Conservation (phyloP, 257 asterid genomes). For the Oldenlandia corymbosa region DNA sequence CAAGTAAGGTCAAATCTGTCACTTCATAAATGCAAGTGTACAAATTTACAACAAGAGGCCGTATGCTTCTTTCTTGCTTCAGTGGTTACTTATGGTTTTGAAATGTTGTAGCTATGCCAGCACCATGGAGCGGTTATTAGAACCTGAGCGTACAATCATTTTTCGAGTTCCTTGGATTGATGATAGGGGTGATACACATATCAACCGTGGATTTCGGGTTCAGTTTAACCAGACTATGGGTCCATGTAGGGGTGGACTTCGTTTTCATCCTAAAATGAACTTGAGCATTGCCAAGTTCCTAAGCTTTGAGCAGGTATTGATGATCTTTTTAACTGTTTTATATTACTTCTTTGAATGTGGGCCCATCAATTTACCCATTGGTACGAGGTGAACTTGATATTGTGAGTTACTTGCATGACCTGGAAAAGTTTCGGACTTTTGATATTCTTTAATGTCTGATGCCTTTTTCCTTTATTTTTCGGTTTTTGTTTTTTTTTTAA, state of each 20-base stretch:
- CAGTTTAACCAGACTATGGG: slow-evolving; percentile 95
- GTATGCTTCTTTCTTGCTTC: not conserved
- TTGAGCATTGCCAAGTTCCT: slow-evolving; percentile 94
- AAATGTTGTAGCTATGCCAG: slow-evolving; percentile 64
- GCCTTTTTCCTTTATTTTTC: not conserved
- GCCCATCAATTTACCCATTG: not conserved
- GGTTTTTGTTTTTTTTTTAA: too few species aligned
- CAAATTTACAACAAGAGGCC: too few species aligned
- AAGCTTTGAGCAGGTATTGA: slow-evolving; percentile 82
- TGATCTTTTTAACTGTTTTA: not conserved
- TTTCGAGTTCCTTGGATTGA: slow-evolving; percentile 98
- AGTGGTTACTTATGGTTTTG: slow-evolving; percentile 14
- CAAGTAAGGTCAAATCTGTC: slow-evolving; percentile 43
- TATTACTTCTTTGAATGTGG: not conserved
- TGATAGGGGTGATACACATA: slow-evolving; percentile 92
- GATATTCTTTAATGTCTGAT: not conserved
- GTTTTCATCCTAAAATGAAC: slow-evolving; percentile 89
- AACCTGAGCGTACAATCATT: slow-evolving; percentile 82
- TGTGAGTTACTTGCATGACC: not conserved
- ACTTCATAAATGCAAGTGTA: not conserved
- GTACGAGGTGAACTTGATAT: not conserved
- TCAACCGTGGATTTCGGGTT: slow-evolving; percentile 92
- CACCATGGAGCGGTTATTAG: slow-evolving; percentile 92
- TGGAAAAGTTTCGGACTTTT: not conserved
- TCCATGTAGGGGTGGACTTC: slow-evolving; percentile 98